Percentiles rank a stretch among this genome's conserved stretches.
Conservation (phyloP, 495 filamentous ascomycete genomes). For the Podospora pseudocomata region DNA sequence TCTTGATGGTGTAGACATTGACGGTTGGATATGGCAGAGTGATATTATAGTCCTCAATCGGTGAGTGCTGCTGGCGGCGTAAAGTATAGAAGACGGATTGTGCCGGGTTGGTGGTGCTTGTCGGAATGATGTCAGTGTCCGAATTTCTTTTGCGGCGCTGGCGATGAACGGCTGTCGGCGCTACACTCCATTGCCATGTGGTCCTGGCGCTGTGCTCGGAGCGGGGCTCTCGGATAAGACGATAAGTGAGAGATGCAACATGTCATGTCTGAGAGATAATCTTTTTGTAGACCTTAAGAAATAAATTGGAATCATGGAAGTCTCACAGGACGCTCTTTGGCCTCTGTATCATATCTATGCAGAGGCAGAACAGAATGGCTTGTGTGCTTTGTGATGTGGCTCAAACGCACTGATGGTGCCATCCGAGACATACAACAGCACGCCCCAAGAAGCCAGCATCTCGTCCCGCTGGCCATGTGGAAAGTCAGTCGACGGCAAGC, state of each 20-base stretch:
- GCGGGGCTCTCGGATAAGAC: slow-evolving; percentile 1
- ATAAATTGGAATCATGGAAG: too few species aligned
- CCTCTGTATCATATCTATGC: not conserved
- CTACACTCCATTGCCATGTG: not conserved
- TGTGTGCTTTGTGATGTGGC: not conserved
- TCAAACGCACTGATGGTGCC: not conserved
- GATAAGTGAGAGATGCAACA: not conserved
- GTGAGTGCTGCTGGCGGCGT: not conserved
- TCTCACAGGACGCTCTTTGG: not conserved
- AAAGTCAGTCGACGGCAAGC: not conserved
- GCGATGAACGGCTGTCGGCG: not conserved
- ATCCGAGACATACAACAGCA: not conserved
- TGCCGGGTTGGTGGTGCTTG: not conserved
- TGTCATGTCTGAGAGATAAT: not conserved
- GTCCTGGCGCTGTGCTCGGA: not conserved
- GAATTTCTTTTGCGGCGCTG: not conserved
- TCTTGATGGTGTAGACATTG: not conserved
- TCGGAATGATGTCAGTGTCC: slow-evolving; percentile 33
- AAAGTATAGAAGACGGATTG: not conserved
- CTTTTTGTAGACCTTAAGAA: not conserved
- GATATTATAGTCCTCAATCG: not conserved
- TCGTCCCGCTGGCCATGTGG: not conserved
- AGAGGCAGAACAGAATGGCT: not conserved
- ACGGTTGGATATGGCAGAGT: not conserved
- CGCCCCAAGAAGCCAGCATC: not conserved